phyloP scores from a whole-genome alignment of 208 protist genomes.

The Crithidia fasciculata region DNA sequence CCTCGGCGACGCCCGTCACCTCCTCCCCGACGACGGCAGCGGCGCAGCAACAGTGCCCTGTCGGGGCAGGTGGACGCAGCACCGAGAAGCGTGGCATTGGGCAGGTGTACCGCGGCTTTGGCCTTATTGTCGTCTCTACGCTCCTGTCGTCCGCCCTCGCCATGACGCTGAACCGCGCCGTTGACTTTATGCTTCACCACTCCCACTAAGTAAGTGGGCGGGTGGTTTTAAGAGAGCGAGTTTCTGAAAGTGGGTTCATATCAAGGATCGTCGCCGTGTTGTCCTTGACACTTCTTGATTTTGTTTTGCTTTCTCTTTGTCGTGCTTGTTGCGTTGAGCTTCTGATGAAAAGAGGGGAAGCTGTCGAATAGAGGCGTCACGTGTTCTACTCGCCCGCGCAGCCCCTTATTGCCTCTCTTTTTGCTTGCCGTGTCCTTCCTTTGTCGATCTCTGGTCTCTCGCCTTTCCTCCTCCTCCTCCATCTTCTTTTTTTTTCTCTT shows the following conservation, averaged over 20 bases:
- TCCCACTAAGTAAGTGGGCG: background rate
- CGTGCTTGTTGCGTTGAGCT: background rate
- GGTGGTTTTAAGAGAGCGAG: too few relatives aligned
- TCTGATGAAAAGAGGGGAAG: background rate
- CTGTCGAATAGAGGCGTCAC: too few relatives aligned
- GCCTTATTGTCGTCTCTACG: conserved; percentile 21
- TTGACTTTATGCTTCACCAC: conserved; percentile 5
- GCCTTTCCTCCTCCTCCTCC: background rate
- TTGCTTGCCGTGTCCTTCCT: background rate
- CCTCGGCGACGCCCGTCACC: conserved; percentile 2
- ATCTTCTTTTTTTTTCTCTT: conserved; percentile 10
- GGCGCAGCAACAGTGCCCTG: background rate
- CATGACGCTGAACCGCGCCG: conserved; percentile 14
- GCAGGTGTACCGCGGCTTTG: conserved; percentile 35
- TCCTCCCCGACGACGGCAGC: conserved; percentile 5
- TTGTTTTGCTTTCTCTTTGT: background rate
- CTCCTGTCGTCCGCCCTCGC: conserved; percentile 27
- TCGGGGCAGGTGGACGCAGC: conserved; percentile 1
- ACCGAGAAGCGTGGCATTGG: conserved; percentile 9
- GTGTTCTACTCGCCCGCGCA: too few relatives aligned
- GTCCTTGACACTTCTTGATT: background rate
- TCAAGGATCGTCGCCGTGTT: too few relatives aligned
- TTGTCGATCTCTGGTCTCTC: background rate
- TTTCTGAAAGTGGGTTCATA: too few relatives aligned
- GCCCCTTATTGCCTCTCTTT: background rate